Evolutionary conservation across 2,329 filamentous ascomycete genomes (phyloP), one percentile per base, ranked within the genome.

Genomic region (Cordyceps farinosa): DNA sequence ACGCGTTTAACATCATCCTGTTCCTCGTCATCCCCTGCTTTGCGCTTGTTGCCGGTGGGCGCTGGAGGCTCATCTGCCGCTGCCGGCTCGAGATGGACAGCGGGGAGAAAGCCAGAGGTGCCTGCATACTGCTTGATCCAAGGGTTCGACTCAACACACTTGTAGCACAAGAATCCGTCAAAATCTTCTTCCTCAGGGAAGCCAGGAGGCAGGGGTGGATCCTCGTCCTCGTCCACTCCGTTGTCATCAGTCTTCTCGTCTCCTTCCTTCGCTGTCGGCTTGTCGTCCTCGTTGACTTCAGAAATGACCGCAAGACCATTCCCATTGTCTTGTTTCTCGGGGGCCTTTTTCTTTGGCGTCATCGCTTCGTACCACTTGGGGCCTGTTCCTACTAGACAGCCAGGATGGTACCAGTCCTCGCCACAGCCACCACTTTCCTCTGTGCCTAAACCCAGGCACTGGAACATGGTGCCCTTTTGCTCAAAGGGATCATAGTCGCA

Each of bases 381-480:
- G 0, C 89, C 87, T 68, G 96, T 78, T 6, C 93, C 93, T 55
- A 97, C 86, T 8, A 98, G 79, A 72, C 94, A 98, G 66, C 95
- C 92, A 0, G 94, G 92, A 77, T 98, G 94, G 83, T 92, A 98
- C 94, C 94, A 98, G 72, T 98, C 94, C 77, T 98, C 94, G 13
- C 94, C 94, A 76, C 94, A 98, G 5, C 93, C 94, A 17, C 93
- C 93, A 1, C 89, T 88, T 68, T 94, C 90, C 13, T 85, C 82
- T 0, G 87, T 89, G 1, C 92, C 92, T 1, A 98, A 79, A 0
- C 94, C 94, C 2, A 98, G 76, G 72, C 95, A 99, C 75, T 99
- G 95, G 69, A 96, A 99, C 95, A 99, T 99, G 45, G 93, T 98
- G 0, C 94, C 94, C 69, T 94, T 96, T 74, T 99, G 92, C 72